Conservation (phyloP, 805 yeast species). For the Diddensiella caesifluorescens region DNA sequence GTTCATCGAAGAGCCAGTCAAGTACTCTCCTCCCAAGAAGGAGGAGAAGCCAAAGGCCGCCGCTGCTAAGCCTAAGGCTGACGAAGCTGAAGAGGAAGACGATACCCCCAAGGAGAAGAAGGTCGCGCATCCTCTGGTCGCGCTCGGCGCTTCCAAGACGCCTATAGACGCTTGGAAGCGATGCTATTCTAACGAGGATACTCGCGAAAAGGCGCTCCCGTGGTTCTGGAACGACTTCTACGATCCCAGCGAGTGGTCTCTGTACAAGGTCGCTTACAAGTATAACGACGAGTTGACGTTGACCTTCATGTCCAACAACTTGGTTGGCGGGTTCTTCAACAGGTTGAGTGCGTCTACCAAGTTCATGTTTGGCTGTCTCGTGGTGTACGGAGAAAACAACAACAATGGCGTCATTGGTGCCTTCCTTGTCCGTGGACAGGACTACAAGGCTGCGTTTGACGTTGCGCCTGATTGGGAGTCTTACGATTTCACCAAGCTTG, state of each 20-base stretch:
- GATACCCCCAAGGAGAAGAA: constrained; percentile 55
- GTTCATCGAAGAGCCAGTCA: constrained; percentile 61
- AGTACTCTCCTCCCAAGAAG: constrained; percentile 68
- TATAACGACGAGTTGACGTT: constrained; percentile 96
- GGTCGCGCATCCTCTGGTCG: constrained; percentile 87
- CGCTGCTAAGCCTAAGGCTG: constrained; percentile 38
- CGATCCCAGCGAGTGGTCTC: constrained; percentile 89
- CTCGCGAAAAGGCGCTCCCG: constrained; percentile 84
- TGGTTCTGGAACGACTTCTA: constrained; percentile 98
- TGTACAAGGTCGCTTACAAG: constrained; percentile 93
- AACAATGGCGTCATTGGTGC: constrained; percentile 96
- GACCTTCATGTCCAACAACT: constrained; percentile 97
- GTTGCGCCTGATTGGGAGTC: constrained; percentile 99
- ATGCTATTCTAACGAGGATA: constrained; percentile 93
- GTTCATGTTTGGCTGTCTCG: constrained; percentile 88
- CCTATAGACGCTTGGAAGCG: constrained; percentile 93
- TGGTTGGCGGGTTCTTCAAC: constrained; percentile 96
- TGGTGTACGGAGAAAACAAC: constrained; percentile 98
- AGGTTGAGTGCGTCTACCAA: constrained; percentile 88
- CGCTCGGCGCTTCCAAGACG: constrained; percentile 63
- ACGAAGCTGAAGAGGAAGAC: constrained; percentile 34
- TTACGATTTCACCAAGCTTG: constrained; percentile 76
- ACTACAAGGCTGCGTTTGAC: constrained; percentile 81
- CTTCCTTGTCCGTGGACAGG: constrained; percentile 94
- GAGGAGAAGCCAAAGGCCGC: constrained; percentile 54